Conservation (phyloP, 257 asterid species). For the Solanum corneliomulleri region DNA sequence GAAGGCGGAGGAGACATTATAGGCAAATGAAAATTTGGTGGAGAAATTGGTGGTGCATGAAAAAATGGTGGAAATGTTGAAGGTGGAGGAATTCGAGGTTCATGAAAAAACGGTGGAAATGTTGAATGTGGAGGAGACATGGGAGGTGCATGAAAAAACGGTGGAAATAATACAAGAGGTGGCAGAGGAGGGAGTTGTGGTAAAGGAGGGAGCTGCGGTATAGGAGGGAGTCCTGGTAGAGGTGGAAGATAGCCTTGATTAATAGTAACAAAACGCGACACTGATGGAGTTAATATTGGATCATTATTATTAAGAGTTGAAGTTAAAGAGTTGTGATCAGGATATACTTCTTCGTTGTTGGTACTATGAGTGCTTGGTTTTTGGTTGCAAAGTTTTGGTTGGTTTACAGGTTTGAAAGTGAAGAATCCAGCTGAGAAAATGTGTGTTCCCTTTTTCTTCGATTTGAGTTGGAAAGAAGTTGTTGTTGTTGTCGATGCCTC, state of each 20-base stretch:
- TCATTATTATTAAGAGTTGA: conserved; percentile 25
- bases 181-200: conserved; percentile 52
- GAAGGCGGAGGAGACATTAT: conserved; percentile 26
- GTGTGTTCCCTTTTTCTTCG: conserved; percentile 40
- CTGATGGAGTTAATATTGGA: not conserved
- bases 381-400: conserved; percentile 45
- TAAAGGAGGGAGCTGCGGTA: conserved; percentile 45
- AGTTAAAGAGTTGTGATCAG: conserved; percentile 2
- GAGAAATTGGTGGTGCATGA: conserved; percentile 9
- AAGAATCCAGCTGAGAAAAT: conserved; percentile 74
- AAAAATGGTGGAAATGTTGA: conserved; percentile 29
- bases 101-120: conserved; percentile 27
- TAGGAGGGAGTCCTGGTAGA: conserved; percentile 25
- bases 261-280: conserved; percentile 4
- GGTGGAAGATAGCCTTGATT: conserved; percentile 22
- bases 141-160: not conserved
- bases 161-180: conserved; percentile 20
- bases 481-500: conserved; percentile 46
- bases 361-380: conserved; percentile 18
- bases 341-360: not conserved
- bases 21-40: conserved; percentile 16
- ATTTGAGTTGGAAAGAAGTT: conserved; percentile 30
- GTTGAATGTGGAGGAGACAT: not conserved
- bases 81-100: conserved; percentile 31
- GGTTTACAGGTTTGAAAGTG: conserved; percentile 64